Base-by-base conservation (phyloP, 768 basidiomycete genomes). In the Lactarius psammicola region DNA sequence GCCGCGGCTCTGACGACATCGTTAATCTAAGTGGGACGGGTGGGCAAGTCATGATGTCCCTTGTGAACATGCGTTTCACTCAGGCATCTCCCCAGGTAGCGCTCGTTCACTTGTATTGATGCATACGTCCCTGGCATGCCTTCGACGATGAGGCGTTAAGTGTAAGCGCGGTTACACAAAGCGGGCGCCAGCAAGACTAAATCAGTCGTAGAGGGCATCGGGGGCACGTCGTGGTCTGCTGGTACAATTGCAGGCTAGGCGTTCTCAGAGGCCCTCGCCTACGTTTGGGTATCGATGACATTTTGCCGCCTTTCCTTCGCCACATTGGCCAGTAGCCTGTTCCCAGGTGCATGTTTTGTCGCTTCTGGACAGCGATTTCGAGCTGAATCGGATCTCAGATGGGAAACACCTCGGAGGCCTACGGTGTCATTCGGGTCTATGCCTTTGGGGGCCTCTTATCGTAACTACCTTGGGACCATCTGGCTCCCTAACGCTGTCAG, bases 391-490 rank as follows among this genome's bases (percentile, higher is more conserved):
- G 66, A 13, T 20, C 51, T 34, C 59, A 74, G 75, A 71, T 57
- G 75, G 91, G 90, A 93, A 93, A 74, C 94, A 94, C 77, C 92
- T 92, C 71, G 91, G 92, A 83, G 2, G 77, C 82, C 87, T 4
- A 92, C 90, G 0, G 75, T 87, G 31, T 93, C 91, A 0, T 81
- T 95, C 36, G 93, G 91, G 9, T 92, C 89, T 2, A 90, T 94
- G 68, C 90, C 91, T 0, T 93, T 95, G 72, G 91, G n/a, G 91
- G 17, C 89, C 87, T 17, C 78, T 94, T 70, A 89, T 94, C 63
- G 92, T 94, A 33, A 91, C 93, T 0, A 94, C 36, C 76, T 94
- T 49, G 92, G 94, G 66, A 73, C 92, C 18, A 64, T 92, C 49
- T 78, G 84, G 56, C 76, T 91, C 71, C 70, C 92, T 51, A 82